A percentile compares a stretch with the other conserved stretches of the same genome.
These are phyloP conservation scores for Backusella tuberculispora DNA, from an alignment of 192 early-diverging fungal genomes.

Conservation along the genomic window DNA sequence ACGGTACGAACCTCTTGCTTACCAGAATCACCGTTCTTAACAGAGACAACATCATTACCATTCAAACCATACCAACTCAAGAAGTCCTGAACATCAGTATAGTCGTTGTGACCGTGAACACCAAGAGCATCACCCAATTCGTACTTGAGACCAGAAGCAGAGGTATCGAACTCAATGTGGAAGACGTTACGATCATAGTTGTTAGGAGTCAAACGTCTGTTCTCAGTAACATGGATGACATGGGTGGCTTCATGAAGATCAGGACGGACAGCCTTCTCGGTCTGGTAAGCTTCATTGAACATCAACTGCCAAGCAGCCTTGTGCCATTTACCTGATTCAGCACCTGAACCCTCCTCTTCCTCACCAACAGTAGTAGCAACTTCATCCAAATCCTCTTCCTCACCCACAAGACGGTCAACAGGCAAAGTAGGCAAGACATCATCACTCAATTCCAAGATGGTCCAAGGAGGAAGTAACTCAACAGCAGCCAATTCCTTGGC, in stretches of 20 bases:
- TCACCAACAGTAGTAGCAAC: conserved; percentile 21
- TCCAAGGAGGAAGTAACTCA: conserved; percentile 51
- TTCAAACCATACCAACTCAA: conserved; percentile 74
- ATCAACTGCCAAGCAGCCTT: conserved; percentile 64
- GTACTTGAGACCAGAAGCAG: conserved; percentile 79
- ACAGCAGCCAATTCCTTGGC: conserved; percentile 33
- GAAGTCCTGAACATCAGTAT: conserved; percentile 71
- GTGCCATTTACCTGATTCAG: conserved; percentile 53
- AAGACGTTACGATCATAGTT: conserved; percentile 95
- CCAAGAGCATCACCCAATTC: conserved; percentile 94
- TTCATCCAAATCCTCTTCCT: conserved; percentile 28
- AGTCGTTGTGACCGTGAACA: conserved; percentile 90
- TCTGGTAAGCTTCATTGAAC: conserved; percentile 72
- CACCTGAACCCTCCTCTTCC: conserved; percentile 47
- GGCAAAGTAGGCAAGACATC: conserved; percentile 40
- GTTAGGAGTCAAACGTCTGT: conserved; percentile 83
- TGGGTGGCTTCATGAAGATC: conserved; percentile 66
- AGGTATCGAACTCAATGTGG: conserved; percentile 94
- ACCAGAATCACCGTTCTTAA: conserved; percentile 60
- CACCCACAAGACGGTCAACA: conserved; percentile 38
- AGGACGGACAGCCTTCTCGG: conserved; percentile 56
- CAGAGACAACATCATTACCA: conserved; percentile 60
- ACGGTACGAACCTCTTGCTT: conserved; percentile 73
- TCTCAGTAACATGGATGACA: conserved; percentile 69
- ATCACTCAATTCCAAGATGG: conserved; percentile 46